phyloP scores from a whole-genome alignment of 805 yeast genomes.

The Pichia gijzeniarum region DNA sequence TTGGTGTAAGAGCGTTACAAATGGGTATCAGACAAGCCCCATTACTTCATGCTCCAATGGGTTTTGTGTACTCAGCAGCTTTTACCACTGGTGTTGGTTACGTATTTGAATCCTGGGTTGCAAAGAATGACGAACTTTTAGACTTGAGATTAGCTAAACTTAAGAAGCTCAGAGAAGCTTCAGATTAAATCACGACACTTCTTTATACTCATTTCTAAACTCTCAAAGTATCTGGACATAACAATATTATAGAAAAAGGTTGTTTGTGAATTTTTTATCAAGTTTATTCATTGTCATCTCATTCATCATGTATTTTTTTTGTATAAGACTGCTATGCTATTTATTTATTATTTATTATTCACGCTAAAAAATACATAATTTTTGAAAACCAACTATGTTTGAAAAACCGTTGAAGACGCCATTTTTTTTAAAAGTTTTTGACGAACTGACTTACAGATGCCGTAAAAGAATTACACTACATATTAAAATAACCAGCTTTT shows the following conservation, averaged over 20 bases:
- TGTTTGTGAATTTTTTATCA: background rate
- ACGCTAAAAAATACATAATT: background rate
- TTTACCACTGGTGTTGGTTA: constrained; percentile 40
- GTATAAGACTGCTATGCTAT: constrained; percentile 6
- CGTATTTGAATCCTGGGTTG: constrained; percentile 33
- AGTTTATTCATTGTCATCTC: background rate
- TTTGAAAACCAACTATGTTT: background rate
- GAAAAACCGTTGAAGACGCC: background rate
- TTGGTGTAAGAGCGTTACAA: constrained; percentile 39
- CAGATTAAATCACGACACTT: constrained; percentile 10
- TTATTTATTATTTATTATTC: constrained; percentile 10
- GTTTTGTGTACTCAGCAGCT: constrained; percentile 38
- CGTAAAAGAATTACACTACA: background rate
- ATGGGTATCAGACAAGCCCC: constrained; percentile 39
- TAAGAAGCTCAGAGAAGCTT: constrained; percentile 32
- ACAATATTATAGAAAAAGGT: background rate
- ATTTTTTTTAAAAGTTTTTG: background rate
- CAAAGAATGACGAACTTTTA: constrained; percentile 33
- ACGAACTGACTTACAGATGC: background rate
- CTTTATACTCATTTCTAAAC: too few species aligned
- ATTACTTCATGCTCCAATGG: constrained; percentile 32
- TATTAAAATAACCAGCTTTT: constrained; percentile 14
- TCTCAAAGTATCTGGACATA: too few species aligned
- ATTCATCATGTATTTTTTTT: background rate
- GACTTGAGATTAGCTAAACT: constrained; percentile 33